Evolutionary conservation across 2,329 filamentous ascomycete species (phyloP), one percentile per base, ranked within the genome.

Genomic region (Didymella pomorum): DNA sequence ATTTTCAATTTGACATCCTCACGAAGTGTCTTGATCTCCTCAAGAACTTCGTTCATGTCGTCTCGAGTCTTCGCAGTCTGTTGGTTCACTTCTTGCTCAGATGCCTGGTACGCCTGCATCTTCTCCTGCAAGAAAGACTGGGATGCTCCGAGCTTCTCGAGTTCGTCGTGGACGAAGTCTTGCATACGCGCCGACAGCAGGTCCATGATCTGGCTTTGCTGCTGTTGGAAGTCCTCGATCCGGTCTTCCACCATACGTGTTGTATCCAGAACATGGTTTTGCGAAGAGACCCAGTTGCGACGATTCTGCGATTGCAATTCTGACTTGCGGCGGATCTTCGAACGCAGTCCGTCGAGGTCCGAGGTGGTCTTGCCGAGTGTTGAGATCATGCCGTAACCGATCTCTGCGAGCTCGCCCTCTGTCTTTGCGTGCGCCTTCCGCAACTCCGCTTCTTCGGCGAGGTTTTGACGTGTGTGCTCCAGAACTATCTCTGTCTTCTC

Each of bases 401-500:
- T 85, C 29, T 83, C 81, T 16, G 86, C 86, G 37, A 99, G 86
- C 70, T 90, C 85, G 62, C 86, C 84, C 73, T 99, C 95, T 0
- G 95, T 98, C 61, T 88, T 82, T 73, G 96, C 84, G 72, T 99
- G 93, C 0, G 94, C 94, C 75, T 91, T 89, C 23, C 93, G 87
- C 11, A 97, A 78, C 51, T 87, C 81, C 0, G 86, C 89, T 77
- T 99, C 95, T 65, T 97, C 92, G 0, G 86, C 86, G 7, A 99
- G 83, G 20, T 84, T 87, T 66, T 89, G 87, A 47, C 88, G 87
- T 0, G 94, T 97, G 48, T 91, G 87, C 14, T 86, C 84, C 9
- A 99, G 82, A 16, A 96, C 89, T 31, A 91, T 85, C 68, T 98
- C 94, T 0, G 93, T 97, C 76, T 96, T 91, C 58, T 94, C 90